A percentile compares a stretch with the other conserved stretches of the same genome.
Conservation (phyloP, 2,329 filamentous ascomycete genomes). For the Botrytis hyacinthi region DNA sequence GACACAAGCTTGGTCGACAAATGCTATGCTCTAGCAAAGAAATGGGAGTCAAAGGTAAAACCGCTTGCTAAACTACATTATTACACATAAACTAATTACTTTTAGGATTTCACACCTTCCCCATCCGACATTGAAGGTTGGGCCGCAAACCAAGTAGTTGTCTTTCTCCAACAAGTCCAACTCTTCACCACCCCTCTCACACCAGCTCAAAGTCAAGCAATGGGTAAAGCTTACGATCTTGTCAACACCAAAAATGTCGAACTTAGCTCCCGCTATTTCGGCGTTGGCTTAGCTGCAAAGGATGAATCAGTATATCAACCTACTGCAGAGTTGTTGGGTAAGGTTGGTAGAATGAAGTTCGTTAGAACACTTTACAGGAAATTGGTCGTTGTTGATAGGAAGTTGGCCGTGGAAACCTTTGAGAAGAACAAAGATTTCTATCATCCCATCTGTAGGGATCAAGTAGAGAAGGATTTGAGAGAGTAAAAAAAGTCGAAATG, state of each 20-base stretch:
- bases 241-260: slow-evolving; percentile 79
- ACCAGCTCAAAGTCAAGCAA: slow-evolving; percentile 61
- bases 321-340: slow-evolving; percentile 71
- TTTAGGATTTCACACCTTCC: slow-evolving; percentile 58
- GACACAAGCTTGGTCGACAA: slow-evolving; percentile 83
- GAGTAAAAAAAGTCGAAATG: not conserved
- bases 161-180: slow-evolving; percentile 82
- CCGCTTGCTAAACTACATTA: slow-evolving; percentile 13
- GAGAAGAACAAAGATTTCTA: slow-evolving; percentile 89
- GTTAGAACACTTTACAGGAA: slow-evolving; percentile 80
- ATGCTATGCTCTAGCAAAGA: slow-evolving; percentile 77
- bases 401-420: slow-evolving; percentile 78
- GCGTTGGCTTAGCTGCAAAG: slow-evolving; percentile 72
- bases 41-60: slow-evolving; percentile 67
- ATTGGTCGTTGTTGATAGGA: slow-evolving; percentile 70
- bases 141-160: slow-evolving; percentile 83
- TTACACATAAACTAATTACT: not conserved
- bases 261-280: slow-evolving; percentile 76
- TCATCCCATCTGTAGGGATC: slow-evolving; percentile 83
- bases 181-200: slow-evolving; percentile 63
- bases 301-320: slow-evolving; percentile 68
- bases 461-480: slow-evolving; percentile 80
- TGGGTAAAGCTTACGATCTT: slow-evolving; percentile 75
- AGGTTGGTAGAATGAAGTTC: slow-evolving; percentile 95
- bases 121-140: slow-evolving; percentile 69